A percentile compares a stretch with the other conserved stretches of the same genome.
Conservation (phyloP, 768 basidiomycete species). For the Serendipita sp. region DNA sequence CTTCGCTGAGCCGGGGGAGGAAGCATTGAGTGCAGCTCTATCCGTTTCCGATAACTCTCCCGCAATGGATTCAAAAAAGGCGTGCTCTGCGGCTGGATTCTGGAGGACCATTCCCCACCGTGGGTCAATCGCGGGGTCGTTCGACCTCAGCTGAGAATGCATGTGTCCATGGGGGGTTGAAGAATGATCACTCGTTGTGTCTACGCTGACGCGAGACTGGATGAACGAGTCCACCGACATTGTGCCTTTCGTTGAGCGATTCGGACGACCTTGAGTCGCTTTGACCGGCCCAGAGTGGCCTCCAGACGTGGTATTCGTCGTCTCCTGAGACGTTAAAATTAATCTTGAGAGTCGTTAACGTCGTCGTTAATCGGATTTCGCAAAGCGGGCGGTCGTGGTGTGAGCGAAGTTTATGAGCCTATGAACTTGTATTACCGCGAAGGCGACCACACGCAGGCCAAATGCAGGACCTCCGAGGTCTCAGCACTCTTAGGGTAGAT, state of each 20-base stretch:
- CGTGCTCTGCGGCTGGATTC: background rate
- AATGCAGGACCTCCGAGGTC: too few species aligned
- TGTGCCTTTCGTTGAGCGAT: background rate
- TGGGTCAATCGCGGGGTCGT: conserved; percentile 3
- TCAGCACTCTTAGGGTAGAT: too few species aligned
- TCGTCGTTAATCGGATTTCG: too few species aligned
- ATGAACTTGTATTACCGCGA: too few species aligned
- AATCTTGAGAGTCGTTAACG: too few species aligned
- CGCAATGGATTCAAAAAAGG: conserved; percentile 1
- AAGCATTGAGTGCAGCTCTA: background rate
- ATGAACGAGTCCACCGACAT: conserved; percentile 4
- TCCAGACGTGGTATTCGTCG: too few species aligned
- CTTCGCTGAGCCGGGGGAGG: background rate
- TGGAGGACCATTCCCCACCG: background rate
- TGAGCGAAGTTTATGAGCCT: too few species aligned
- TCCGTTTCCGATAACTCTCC: background rate
- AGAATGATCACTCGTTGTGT: background rate
- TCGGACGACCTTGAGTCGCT: too few species aligned
- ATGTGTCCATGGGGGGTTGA: background rate
- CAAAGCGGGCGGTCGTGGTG: too few species aligned
- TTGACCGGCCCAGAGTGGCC: too few species aligned
- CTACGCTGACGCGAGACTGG: background rate
- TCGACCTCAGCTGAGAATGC: background rate
- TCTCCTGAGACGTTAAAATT: too few species aligned
- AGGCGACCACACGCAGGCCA: too few species aligned